A percentile compares a stretch with the other conserved stretches of the same genome.
These are phyloP conservation scores for Penicillium psychrosexuale DNA, from an alignment of 2,329 filamentous ascomycete genomes.

Conservation along the genomic window DNA sequence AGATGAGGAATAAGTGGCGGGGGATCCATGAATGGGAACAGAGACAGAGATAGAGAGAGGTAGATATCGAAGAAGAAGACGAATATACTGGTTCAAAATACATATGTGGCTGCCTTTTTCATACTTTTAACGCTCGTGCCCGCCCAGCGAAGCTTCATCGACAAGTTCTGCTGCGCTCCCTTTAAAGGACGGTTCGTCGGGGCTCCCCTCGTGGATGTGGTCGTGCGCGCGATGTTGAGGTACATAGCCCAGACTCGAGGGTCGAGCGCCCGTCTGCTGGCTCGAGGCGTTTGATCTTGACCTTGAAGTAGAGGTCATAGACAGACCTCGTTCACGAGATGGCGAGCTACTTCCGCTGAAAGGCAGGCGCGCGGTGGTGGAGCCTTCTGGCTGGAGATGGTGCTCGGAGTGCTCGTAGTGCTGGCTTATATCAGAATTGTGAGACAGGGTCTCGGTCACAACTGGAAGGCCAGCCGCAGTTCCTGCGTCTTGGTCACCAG, in stretches of 20 bases:
- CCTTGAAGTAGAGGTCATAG: constrained; percentile 37
- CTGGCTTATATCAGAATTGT: constrained; percentile 13
- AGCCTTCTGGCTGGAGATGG: constrained; percentile 25
- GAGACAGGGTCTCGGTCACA: constrained; percentile 20
- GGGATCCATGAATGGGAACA: background rate
- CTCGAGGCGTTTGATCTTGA: constrained; percentile 36
- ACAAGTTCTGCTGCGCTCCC: constrained; percentile 48
- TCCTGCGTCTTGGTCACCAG: constrained; percentile 22
- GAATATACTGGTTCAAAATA: constrained; percentile 5
- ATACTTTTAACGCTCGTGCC: constrained; percentile 10
- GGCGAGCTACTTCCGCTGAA: constrained; percentile 40
- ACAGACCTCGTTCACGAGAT: constrained; percentile 36
- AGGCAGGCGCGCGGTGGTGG: constrained; percentile 40
- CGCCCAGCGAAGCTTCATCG: constrained; percentile 28
- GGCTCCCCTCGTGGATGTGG: constrained; percentile 45
- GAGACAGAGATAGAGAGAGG: background rate
- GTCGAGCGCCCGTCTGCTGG: constrained; percentile 36
- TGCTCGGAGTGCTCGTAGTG: constrained; percentile 7
- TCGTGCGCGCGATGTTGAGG: constrained; percentile 49
- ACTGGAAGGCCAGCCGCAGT: constrained; percentile 15
- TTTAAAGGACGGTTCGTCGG: constrained; percentile 36
- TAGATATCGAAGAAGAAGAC: constrained; percentile 4
- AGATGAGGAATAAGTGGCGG: constrained; percentile 1
- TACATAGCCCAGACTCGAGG: constrained; percentile 52
- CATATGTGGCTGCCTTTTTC: background rate